These are phyloP conservation scores for Colletotrichum camelliae DNA, from an alignment of 2,329 filamentous ascomycete species.

Conservation along the genomic window DNA sequence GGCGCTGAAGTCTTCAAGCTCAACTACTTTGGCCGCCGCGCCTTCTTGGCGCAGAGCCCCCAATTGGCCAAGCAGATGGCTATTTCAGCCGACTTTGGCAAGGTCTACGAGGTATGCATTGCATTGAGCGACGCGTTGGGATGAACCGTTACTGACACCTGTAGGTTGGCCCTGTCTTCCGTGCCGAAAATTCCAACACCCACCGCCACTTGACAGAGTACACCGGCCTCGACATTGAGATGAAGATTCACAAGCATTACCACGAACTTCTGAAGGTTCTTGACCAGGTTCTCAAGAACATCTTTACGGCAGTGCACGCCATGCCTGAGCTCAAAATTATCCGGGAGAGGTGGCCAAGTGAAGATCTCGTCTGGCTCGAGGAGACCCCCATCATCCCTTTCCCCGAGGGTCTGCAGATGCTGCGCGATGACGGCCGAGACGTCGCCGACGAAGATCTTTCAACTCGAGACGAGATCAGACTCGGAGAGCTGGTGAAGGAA, in stretches of 20 bases:
- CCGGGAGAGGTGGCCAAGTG: conserved; percentile 84
- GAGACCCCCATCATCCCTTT: conserved; percentile 85
- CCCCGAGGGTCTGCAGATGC: conserved; percentile 77
- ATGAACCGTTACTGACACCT: not conserved
- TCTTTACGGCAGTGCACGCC: conserved; percentile 52
- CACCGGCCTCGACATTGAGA: conserved; percentile 90
- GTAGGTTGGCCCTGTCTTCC: conserved; percentile 81
- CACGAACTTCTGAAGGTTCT: conserved; percentile 83
- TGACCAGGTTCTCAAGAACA: conserved; percentile 81
- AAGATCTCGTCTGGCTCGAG: conserved; percentile 86
- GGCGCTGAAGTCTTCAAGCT: conserved; percentile 91
- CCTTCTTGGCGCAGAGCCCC: conserved; percentile 90
- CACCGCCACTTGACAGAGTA: conserved; percentile 95
- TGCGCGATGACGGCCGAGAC: conserved; percentile 83
- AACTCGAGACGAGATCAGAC: conserved; percentile 84
- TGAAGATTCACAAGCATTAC: conserved; percentile 89
- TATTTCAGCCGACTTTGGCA: conserved; percentile 86
- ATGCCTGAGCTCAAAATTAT: conserved; percentile 77
- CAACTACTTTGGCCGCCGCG: conserved; percentile 86
- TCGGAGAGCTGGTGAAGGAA: conserved; percentile 84
- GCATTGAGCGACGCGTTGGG: too few species aligned
- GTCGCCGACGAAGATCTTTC: conserved; percentile 80
- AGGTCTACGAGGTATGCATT: conserved; percentile 74
- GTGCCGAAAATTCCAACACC: conserved; percentile 94
- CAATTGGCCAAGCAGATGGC: conserved; percentile 94